Evolutionary conservation across 2,329 filamentous ascomycete genomes (phyloP), one percentile per base, ranked within the genome.

Genomic region (Aureobasidium sp.): DNA sequence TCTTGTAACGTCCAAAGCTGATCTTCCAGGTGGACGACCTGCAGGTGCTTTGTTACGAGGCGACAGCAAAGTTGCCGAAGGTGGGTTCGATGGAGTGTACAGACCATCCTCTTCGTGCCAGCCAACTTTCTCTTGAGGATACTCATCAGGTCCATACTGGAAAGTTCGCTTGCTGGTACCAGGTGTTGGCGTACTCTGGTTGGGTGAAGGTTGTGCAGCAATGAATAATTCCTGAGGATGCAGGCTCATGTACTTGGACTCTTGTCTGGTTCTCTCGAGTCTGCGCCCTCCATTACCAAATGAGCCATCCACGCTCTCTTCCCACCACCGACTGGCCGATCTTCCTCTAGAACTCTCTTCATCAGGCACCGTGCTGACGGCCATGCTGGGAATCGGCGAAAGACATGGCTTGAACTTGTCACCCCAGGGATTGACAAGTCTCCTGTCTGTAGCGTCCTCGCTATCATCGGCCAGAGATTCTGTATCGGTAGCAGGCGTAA

Each of bases 231-330:
- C 81, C 66, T 92, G 90, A 67, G 89, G 88, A 4, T 88, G 87
- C 42, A 97, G 81, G 3, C 93, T 91, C 93, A 97, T 97, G 70
- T 97, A 97, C 73, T 97, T 97, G 1, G 91, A 94, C 75, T 97
- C 93, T 47, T 91, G 82, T 69, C 92, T 95, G 2, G 90, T 91
- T 68, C 92, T 82, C 67, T 91, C 89, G 14, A 96, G 73, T 58
- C 81, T 77, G 36, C 78, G 79, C 1, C 82, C 81, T 5, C 81
- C 81, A 1, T 83, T 82, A 0, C 87, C 89, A n/a, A 82, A 81
- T 0, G 89, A 91, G 59, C 89, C 89, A 14, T 82, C 79, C 47
- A 82, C 82, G 57, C 80, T 82, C 0, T 82, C 81, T 74, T 97
- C 94, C 92, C 93, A 97, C 93, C 93, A 99, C 53, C 94, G 86